These are phyloP conservation scores for Brasilioporus rufonigricans DNA, from an alignment of 768 basidiomycete species.

Conservation along the genomic window DNA sequence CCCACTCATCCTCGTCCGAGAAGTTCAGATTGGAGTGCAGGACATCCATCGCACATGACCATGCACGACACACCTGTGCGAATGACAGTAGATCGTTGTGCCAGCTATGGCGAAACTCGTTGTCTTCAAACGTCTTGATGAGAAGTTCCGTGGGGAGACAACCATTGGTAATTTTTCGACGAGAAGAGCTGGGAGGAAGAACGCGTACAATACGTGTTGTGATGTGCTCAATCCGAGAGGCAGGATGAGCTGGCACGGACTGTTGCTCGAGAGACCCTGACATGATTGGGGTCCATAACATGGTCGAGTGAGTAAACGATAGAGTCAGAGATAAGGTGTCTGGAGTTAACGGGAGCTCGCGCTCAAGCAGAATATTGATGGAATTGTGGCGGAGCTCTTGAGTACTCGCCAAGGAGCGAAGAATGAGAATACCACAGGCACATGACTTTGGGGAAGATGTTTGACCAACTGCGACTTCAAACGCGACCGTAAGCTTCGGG, in stretches of 20 bases:
- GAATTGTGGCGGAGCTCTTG: conserved; percentile 4
- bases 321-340: conserved; percentile 17
- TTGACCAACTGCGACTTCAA: conserved; percentile 16
- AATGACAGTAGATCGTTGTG: conserved; percentile 22
- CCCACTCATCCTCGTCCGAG: conserved; percentile 10
- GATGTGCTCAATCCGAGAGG: conserved; percentile 14
- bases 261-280: conserved; percentile 1
- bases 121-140: conserved; percentile 18
- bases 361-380: conserved; percentile 13
- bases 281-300: conserved; percentile 11
- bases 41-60: conserved; percentile 24
- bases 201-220: conserved; percentile 23
- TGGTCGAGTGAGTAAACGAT: conserved; percentile 24
- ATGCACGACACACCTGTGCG: conserved; percentile 24
- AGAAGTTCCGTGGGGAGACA: conserved; percentile 22
- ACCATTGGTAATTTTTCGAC: conserved; percentile 2
- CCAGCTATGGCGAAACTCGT: conserved; percentile 18
- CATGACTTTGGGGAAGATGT: conserved; percentile 4
- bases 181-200: conserved; percentile 4
- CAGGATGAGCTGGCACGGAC: conserved; percentile 2
- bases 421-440: conserved; percentile 10
- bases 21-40: conserved; percentile 15
- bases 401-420: conserved; percentile 6
- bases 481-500: conserved; percentile 19
- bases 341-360: conserved; percentile 12